Conservation (phyloP, 1,139 yeast species). For the Yamadazyma trypodendri region DNA sequence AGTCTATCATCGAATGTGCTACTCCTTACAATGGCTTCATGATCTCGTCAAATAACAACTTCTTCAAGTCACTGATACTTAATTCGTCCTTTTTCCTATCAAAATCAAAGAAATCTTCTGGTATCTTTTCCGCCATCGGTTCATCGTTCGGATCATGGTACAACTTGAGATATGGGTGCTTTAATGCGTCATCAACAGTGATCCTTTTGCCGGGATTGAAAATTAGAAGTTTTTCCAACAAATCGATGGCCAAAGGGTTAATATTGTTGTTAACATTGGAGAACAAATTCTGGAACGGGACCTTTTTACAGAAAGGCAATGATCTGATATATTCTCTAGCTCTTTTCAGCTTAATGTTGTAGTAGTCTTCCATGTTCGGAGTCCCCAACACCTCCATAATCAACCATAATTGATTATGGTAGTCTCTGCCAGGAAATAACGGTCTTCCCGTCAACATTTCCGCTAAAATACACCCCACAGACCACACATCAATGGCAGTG, state of each 20-base stretch:
- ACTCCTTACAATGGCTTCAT: conserved; percentile 29
- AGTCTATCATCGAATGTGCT: no score
- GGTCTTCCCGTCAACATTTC: conserved; percentile 89
- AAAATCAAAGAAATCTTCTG: conserved; percentile 61
- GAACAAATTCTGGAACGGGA: conserved; percentile 43
- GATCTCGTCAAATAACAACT: conserved; percentile 58
- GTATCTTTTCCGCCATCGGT: conserved; percentile 58
- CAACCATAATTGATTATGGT: conserved; percentile 82
- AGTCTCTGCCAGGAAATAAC: conserved; percentile 91
- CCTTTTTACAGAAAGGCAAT: conserved; percentile 56
- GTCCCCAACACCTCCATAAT: conserved; percentile 91
- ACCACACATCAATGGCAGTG: conserved; percentile 96
- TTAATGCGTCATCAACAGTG: conserved; percentile 61
- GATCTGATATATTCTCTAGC: conserved; percentile 85
- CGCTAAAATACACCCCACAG: conserved; percentile 94
- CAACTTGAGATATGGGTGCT: conserved; percentile 62
- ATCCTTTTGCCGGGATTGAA: conserved; percentile 67
- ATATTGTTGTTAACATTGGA: conserved; percentile 25
- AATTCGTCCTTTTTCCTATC: conserved; percentile 56
- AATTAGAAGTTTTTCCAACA: conserved; percentile 55
- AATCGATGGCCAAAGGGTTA: conserved; percentile 62
- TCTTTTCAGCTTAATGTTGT: conserved; percentile 74
- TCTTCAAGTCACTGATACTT: conserved; percentile 46
- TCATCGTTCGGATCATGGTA: conserved; percentile 76
- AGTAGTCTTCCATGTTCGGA: conserved; percentile 79